A percentile compares a stretch with the other conserved stretches of the same genome.
These are phyloP conservation scores for Cocos nucifera DNA, from an alignment of 176 grass and related monocot species.

Conservation along the genomic window DNA sequence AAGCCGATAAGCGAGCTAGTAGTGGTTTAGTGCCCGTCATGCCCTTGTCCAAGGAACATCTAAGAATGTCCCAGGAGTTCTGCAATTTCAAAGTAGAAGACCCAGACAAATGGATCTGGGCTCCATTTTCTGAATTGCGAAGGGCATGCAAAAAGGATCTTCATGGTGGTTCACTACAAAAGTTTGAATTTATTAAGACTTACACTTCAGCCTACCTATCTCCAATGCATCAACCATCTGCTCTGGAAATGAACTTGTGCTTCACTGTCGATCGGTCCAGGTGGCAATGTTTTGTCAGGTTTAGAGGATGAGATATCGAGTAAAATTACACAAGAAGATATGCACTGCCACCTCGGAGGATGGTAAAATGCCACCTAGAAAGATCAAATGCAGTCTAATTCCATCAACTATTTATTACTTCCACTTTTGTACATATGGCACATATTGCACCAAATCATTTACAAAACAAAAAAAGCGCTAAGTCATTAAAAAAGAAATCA, in stretches of 20 bases:
- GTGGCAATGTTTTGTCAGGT: constrained; percentile 56
- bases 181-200: constrained; percentile 56
- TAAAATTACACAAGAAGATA: too few relatives aligned
- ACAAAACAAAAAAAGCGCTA: too few relatives aligned
- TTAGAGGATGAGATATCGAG: constrained; percentile 87
- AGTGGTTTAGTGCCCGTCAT: neutral
- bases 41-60: constrained; percentile 1
- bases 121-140: constrained; percentile 50
- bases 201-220: constrained; percentile 60
- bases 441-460: too few relatives aligned
- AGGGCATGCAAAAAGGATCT: constrained; percentile 53
- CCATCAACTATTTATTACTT: too few relatives aligned
- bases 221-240: constrained; percentile 37
- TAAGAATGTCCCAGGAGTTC: constrained; percentile 16
- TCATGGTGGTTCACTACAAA: constrained; percentile 32
- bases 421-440: too few relatives aligned
- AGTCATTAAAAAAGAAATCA: too few relatives aligned
- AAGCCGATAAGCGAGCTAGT: neutral
- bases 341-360: too few relatives aligned
- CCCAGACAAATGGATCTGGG: constrained; percentile 66
- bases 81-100: constrained; percentile 34
- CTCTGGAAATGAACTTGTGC: constrained; percentile 32
- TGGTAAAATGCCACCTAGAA: too few relatives aligned
- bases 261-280: constrained; percentile 55
- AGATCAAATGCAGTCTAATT: too few relatives aligned